phyloP scores from a whole-genome alignment of 2,329 filamentous ascomycete genomes.

The Diplodia sapinea region DNA sequence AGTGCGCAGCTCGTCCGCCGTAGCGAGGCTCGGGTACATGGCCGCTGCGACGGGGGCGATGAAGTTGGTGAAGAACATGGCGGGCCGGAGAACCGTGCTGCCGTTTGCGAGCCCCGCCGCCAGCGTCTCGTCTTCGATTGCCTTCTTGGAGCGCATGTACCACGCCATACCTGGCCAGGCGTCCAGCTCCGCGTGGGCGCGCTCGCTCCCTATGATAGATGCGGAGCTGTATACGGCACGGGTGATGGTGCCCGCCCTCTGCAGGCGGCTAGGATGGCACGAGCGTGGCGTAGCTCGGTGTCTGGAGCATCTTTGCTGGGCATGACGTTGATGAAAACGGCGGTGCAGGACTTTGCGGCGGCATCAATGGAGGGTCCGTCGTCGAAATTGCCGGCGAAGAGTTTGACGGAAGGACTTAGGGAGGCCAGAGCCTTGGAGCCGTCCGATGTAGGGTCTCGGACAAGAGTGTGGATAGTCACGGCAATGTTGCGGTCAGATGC shows the following conservation, averaged over 20 bases:
- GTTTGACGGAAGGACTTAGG: conserved; percentile 31
- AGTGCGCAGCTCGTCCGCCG: not conserved
- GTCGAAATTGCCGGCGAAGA: conserved; percentile 22
- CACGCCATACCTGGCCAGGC: not conserved
- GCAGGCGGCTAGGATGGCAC: conserved; percentile 7
- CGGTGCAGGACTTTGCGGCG: conserved; percentile 11
- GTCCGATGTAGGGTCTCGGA: conserved; percentile 10
- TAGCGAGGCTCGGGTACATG: not conserved
- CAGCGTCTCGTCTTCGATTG: conserved; percentile 13
- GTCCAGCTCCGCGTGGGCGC: not conserved
- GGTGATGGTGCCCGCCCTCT: not conserved
- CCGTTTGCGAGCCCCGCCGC: not conserved
- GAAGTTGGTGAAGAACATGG: conserved; percentile 6
- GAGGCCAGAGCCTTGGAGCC: conserved; percentile 13
- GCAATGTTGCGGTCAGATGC: not conserved
- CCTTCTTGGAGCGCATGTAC: conserved; percentile 12
- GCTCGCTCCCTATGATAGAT: not conserved
- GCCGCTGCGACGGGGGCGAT: not conserved
- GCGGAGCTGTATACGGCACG: conserved; percentile 18
- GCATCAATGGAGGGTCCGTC: not conserved
- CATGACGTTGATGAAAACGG: conserved; percentile 5
- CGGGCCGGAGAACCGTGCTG: conserved; percentile 13
- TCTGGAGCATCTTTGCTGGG: not conserved
- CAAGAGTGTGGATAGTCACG: conserved; percentile 23
- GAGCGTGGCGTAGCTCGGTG: conserved; percentile 5